phyloP scores from a whole-genome alignment of 306 rosid genomes.

The Medicago arabica region DNA sequence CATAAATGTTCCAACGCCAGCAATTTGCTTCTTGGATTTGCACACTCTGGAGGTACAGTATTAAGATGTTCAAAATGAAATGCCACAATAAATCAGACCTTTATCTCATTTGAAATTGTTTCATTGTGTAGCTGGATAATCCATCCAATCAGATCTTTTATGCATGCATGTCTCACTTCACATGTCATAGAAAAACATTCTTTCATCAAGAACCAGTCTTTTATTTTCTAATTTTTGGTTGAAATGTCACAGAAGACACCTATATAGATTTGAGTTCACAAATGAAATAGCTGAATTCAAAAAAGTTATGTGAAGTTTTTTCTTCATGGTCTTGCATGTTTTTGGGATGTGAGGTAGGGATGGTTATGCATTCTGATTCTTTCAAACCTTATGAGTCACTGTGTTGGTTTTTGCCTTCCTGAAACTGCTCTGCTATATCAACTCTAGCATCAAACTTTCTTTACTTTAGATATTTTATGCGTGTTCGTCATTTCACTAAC shows the following conservation, averaged over 20 bases:
- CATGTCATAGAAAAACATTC: not conserved
- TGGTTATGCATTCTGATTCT: slow-evolving; percentile 13
- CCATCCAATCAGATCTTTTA: not conserved
- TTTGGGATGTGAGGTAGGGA: not conserved
- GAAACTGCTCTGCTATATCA: too few species aligned
- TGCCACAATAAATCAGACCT: slow-evolving; percentile 23
- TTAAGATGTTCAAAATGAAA: slow-evolving; percentile 29
- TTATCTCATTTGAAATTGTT: slow-evolving; percentile 10
- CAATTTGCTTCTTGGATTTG: slow-evolving; percentile 90
- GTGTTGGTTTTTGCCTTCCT: not conserved
- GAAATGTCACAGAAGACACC: not conserved
- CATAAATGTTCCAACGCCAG: slow-evolving; percentile 72
- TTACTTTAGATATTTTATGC: too few species aligned
- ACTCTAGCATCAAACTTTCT: too few species aligned
- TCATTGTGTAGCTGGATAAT: slow-evolving; percentile 6
- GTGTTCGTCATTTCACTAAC: too few species aligned
- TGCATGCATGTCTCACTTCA: too few species aligned
- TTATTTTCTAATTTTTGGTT: slow-evolving; percentile 10
- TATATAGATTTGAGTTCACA: slow-evolving; percentile 14
- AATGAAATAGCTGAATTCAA: slow-evolving; percentile 10
- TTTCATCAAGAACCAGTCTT: not conserved
- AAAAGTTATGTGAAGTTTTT: not conserved
- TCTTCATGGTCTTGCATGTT: slow-evolving; percentile 26
- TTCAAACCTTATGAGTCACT: slow-evolving; percentile 3
- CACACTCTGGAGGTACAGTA: slow-evolving; percentile 80